Evolutionary conservation across 768 basidiomycete genomes (phyloP).

Genomic region (Paxillus ammoniavirescens): DNA sequence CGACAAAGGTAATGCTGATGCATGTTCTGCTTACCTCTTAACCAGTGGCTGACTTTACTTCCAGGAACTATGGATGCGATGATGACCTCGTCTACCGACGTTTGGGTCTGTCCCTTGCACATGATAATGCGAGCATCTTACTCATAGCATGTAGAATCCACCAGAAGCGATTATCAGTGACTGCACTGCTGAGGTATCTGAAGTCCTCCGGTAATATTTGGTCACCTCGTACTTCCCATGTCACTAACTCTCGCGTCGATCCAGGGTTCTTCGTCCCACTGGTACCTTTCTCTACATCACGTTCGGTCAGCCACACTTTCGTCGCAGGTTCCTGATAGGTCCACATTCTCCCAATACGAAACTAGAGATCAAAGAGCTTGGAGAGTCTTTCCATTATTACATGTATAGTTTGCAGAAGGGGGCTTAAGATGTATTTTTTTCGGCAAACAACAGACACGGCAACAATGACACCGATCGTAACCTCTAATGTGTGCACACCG

Average conservation of each 20-base stretch:
- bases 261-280: constrained; percentile 59
- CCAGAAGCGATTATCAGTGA: constrained; percentile 66
- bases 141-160: constrained; percentile 53
- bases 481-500: too few species aligned
- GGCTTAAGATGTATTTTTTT: constrained; percentile 2
- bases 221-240: not conserved
- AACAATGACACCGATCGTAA: too few species aligned
- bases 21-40: not conserved
- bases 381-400: constrained; percentile 84
- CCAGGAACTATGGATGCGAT: constrained; percentile 85
- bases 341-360: constrained; percentile 45
- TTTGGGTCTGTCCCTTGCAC: constrained; percentile 56
- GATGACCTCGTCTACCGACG: constrained; percentile 80
- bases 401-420: constrained; percentile 60
- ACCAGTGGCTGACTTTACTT: not conserved
- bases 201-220: constrained; percentile 59
- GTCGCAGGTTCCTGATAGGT: constrained; percentile 59
- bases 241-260: not conserved
- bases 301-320: constrained; percentile 89
- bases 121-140: not conserved
- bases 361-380: constrained; percentile 67
- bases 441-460: too few species aligned
- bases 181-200: constrained; percentile 75
- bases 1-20: constrained; percentile 62
- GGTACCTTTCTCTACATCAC: constrained; percentile 78